These are phyloP conservation scores for Verbascum thapsus DNA, from an alignment of 257 asterid species.

Conservation along the genomic window DNA sequence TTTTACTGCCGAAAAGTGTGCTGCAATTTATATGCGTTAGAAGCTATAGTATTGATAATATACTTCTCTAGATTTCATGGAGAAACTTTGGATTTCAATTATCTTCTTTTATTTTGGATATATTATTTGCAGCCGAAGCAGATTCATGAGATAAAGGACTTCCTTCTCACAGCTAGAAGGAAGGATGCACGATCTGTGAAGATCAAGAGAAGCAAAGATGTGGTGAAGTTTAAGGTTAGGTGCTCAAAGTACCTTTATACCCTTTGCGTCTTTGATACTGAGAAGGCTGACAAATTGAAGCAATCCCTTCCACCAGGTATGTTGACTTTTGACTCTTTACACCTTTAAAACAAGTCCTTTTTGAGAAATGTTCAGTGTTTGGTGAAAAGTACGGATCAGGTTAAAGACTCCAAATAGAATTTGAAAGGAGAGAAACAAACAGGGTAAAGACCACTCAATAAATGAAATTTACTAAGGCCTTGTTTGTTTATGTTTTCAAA, in stretches of 20 bases:
- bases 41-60: background rate
- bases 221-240: slow-evolving; percentile 49
- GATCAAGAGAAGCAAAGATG: slow-evolving; percentile 52
- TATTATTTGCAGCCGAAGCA: slow-evolving; percentile 43
- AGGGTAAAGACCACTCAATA: too few relatives aligned
- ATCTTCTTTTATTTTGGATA: slow-evolving; percentile 4
- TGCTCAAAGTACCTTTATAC: slow-evolving; percentile 52
- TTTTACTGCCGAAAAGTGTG: background rate
- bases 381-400: too few relatives aligned
- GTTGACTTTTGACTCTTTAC: background rate
- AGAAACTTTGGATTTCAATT: background rate
- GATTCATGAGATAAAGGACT: slow-evolving; percentile 52
- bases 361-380: too few relatives aligned
- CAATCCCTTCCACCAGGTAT: slow-evolving; percentile 53
- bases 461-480: too few relatives aligned
- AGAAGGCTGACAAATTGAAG: slow-evolving; percentile 55
- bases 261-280: slow-evolving; percentile 45
- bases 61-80: background rate
- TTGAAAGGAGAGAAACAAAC: too few relatives aligned
- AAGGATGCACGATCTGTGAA: slow-evolving; percentile 53
- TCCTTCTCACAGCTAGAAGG: slow-evolving; percentile 50
- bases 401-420: too few relatives aligned
- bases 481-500: too few relatives aligned
- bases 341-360: too few relatives aligned
- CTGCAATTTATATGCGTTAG: background rate